Conservation (phyloP, 257 asterid genomes). For the Petunia axillaris region DNA sequence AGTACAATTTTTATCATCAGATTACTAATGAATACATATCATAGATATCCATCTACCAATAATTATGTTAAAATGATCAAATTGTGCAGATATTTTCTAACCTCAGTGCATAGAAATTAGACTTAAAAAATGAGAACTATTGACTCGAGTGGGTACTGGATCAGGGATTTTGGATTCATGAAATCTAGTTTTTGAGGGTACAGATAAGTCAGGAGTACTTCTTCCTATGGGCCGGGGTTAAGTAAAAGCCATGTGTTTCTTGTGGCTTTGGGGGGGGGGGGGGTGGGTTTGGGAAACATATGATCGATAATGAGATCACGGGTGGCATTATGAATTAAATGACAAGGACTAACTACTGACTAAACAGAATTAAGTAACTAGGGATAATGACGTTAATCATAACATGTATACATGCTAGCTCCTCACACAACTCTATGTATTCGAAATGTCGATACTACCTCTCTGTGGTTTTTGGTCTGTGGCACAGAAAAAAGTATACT, state of each 20-base stretch:
- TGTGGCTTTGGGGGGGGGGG: not conserved
- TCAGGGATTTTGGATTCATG: conserved; percentile 7
- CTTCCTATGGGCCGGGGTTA: not conserved
- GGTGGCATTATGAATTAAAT: conserved; percentile 44
- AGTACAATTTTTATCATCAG: too few relatives aligned
- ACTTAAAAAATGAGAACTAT: not conserved
- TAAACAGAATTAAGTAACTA: conserved; percentile 32
- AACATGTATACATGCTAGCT: conserved; percentile 29
- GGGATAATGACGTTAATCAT: conserved; percentile 57
- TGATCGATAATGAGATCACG: conserved; percentile 35
- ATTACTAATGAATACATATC: too few relatives aligned
- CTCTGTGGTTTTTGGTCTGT: too few relatives aligned
- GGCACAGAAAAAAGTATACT: not conserved
- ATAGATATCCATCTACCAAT: too few relatives aligned
- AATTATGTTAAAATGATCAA: too few relatives aligned
- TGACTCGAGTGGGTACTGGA: not conserved
- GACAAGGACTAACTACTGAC: conserved; percentile 62
- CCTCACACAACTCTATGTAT: conserved; percentile 17
- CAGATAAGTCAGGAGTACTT: conserved; percentile 2
- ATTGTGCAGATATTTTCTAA: too few relatives aligned
- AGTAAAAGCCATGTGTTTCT: conserved; percentile 28
- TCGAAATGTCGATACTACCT: conserved; percentile 11
- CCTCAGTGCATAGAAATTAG: too few relatives aligned
- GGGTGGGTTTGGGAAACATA: too few relatives aligned
- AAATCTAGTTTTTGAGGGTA: not conserved